phyloP scores from a whole-genome alignment of 2,329 filamentous ascomycete genomes.

The Xylaria digitata region DNA sequence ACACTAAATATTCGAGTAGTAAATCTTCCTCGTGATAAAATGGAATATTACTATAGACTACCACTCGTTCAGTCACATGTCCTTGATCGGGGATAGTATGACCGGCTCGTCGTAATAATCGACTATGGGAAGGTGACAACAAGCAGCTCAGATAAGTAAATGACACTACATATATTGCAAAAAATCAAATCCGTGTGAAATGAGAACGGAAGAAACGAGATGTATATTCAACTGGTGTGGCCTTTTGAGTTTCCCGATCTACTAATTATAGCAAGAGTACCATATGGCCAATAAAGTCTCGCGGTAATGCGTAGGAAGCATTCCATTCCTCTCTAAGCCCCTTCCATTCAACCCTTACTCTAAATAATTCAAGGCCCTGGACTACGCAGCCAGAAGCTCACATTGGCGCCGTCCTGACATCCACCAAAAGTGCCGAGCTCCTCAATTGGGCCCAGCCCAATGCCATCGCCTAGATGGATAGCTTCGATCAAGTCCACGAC shows the following conservation, averaged over 20 bases:
- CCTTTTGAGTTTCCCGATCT: neutral
- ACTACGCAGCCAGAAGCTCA: slow-evolving; percentile 40
- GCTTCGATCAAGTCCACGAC: slow-evolving; percentile 34
- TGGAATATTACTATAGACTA: too few relatives aligned
- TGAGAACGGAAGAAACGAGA: too few relatives aligned
- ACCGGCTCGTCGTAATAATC: neutral
- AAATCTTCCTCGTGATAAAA: too few relatives aligned
- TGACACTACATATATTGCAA: too few relatives aligned
- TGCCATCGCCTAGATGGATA: slow-evolving; percentile 22
- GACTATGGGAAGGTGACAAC: too few relatives aligned
- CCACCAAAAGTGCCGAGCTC: slow-evolving; percentile 28
- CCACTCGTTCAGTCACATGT: too few relatives aligned
- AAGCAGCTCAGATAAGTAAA: neutral
- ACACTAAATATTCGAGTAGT: too few relatives aligned
- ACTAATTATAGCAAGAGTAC: neutral
- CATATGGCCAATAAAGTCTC: neutral
- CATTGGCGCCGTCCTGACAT: slow-evolving; percentile 26
- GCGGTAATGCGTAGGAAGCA: neutral
- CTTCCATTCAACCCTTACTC: neutral
- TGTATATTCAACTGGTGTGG: neutral
- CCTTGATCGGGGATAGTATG: neutral
- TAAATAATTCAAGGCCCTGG: neutral
- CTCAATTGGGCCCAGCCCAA: slow-evolving; percentile 28
- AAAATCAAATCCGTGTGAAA: too few relatives aligned
- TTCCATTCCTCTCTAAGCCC: neutral